Conservation (phyloP, 176 grass and related monocot genomes). For the Musa troglodytarum region DNA sequence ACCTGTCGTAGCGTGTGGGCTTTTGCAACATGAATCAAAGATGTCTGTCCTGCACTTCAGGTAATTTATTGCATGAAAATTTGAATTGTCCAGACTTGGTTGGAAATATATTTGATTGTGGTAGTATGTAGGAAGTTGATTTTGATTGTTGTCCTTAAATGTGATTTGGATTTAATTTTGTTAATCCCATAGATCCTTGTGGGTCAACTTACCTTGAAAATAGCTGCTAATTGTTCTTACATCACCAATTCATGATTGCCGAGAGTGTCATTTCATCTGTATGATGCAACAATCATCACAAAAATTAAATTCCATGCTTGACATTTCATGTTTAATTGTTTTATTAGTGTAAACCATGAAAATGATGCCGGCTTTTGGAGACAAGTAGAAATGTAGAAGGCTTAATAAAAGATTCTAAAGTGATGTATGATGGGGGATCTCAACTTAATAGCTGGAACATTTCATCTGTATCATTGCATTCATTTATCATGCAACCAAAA, state of each 20-base stretch:
- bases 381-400: too few species aligned
- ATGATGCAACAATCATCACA: not conserved
- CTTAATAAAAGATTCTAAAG: not conserved
- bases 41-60: constrained; percentile 97
- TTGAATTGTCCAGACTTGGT: constrained; percentile 33
- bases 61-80: constrained; percentile 50
- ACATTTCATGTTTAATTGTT: not conserved
- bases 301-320: not conserved
- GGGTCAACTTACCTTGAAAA: too few species aligned
- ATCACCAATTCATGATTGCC: not conserved
- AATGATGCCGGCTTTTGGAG: too few species aligned
- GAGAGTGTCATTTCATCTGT: not conserved
- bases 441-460: not conserved
- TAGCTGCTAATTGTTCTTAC: not conserved
- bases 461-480: too few species aligned
- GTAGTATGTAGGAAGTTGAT: not conserved
- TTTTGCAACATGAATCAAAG: constrained; percentile 84
- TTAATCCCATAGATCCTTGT: not conserved
- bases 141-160: not conserved
- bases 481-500: too few species aligned
- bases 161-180: not conserved
- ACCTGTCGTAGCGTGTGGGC: constrained; percentile 9
- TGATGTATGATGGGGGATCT: not conserved
- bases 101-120: not conserved
- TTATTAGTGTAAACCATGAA: too few species aligned